A percentile compares a stretch with the other conserved stretches of the same genome.
These are phyloP conservation scores for Penicillium decumbens DNA, from an alignment of 2,329 filamentous ascomycete genomes.

Conservation along the genomic window DNA sequence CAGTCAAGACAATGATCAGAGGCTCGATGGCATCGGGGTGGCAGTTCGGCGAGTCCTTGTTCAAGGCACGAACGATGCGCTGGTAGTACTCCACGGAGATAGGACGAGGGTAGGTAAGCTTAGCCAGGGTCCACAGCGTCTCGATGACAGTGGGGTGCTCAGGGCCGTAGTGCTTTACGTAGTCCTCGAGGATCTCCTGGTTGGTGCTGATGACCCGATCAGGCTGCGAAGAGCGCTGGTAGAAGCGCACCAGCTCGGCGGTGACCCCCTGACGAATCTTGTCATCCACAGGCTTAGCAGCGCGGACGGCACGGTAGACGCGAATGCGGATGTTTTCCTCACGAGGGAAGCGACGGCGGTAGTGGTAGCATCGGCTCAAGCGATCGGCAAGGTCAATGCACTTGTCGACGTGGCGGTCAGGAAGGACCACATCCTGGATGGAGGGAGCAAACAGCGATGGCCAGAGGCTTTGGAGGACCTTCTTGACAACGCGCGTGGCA, in stretches of 20 bases:
- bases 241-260: slow-evolving; percentile 28
- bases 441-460: slow-evolving; percentile 45
- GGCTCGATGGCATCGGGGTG: slow-evolving; percentile 39
- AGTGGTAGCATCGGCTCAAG: slow-evolving; percentile 45
- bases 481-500: slow-evolving; percentile 45
- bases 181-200: slow-evolving; percentile 40
- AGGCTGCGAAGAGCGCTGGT: slow-evolving; percentile 28
- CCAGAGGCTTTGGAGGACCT: slow-evolving; percentile 46
- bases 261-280: slow-evolving; percentile 29
- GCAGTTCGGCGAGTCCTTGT: slow-evolving; percentile 35
- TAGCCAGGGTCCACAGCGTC: slow-evolving; percentile 35
- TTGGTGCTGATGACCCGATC: slow-evolving; percentile 37
- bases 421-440: slow-evolving; percentile 44
- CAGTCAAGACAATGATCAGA: slow-evolving; percentile 35
- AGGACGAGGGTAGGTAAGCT: slow-evolving; percentile 35
- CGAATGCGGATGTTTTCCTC: slow-evolving; percentile 37
- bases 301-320: slow-evolving; percentile 34
- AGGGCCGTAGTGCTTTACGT: slow-evolving; percentile 32
- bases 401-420: slow-evolving; percentile 42
- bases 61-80: slow-evolving; percentile 35
- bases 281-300: slow-evolving; percentile 28
- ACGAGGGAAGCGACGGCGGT: slow-evolving; percentile 33
- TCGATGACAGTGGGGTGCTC: slow-evolving; percentile 36
- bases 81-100: slow-evolving; percentile 40
- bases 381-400: slow-evolving; percentile 46